A percentile compares a stretch with the other conserved stretches of the same genome.
These are phyloP conservation scores for Colletotrichum sp. DNA, from an alignment of 2,329 filamentous ascomycete species.

Conservation along the genomic window DNA sequence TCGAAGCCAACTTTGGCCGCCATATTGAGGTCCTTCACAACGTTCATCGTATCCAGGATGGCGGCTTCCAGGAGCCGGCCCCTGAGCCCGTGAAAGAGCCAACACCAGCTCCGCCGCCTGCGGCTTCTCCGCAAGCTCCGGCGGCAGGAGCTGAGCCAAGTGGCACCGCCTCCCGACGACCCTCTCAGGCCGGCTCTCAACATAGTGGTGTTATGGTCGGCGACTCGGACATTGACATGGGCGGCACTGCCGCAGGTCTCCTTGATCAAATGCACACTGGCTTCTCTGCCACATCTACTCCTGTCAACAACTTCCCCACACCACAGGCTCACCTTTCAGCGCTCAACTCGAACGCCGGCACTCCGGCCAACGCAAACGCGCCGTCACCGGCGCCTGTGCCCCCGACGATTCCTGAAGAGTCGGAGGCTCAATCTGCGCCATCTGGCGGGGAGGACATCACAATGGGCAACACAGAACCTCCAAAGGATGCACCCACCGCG, in stretches of 20 bases:
- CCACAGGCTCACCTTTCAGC: constrained; percentile 65
- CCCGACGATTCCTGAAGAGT: constrained; percentile 27
- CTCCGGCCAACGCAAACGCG: constrained; percentile 55
- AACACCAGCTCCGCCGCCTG: constrained; percentile 26
- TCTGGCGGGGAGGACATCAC: constrained; percentile 37
- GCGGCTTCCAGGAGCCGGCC: constrained; percentile 71
- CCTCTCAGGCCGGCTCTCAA: constrained; percentile 61
- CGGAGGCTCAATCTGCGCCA: constrained; percentile 14
- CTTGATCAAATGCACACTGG: constrained; percentile 73
- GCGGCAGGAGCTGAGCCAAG: constrained; percentile 25
- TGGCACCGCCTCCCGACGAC: constrained; percentile 51
- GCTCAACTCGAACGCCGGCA: constrained; percentile 60
- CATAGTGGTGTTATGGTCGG: constrained; percentile 60
- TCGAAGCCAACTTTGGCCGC: constrained; percentile 74
- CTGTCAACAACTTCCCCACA: constrained; percentile 64
- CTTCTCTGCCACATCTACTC: constrained; percentile 65
- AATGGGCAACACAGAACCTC: constrained; percentile 59
- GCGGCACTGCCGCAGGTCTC: constrained; percentile 66
- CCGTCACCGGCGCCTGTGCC: constrained; percentile 48
- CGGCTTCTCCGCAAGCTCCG: constrained; percentile 5
- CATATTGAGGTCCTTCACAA: constrained; percentile 68
- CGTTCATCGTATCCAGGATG: constrained; percentile 77
- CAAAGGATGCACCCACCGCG: constrained; percentile 44
- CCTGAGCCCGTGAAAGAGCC: constrained; percentile 45
- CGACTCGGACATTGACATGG: constrained; percentile 71